phyloP scores from a whole-genome alignment of 2,329 filamentous ascomycete species.

The Lasiodiplodia hormozganensis region DNA sequence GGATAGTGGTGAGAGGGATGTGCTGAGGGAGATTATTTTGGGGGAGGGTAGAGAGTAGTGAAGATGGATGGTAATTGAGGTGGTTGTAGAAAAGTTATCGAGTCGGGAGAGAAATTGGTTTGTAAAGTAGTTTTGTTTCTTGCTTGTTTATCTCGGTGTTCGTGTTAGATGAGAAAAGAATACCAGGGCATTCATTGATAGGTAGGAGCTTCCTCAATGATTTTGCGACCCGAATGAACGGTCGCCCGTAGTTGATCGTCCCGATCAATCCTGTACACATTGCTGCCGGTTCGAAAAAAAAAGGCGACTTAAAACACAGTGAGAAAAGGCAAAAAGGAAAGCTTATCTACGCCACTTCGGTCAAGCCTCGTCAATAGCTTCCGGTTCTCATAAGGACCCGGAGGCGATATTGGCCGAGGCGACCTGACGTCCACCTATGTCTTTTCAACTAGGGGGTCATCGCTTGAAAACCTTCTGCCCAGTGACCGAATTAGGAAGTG shows the following conservation, averaged over 20 bases:
- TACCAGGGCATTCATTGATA: background rate
- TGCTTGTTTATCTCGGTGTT: background rate
- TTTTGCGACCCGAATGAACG: background rate
- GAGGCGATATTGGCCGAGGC: too few species aligned
- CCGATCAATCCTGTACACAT: too few species aligned
- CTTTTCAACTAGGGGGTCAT: too few species aligned
- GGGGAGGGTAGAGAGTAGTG: background rate
- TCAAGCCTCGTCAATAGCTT: too few species aligned
- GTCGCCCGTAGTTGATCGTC: background rate
- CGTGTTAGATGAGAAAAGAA: background rate
- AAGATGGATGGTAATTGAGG: background rate
- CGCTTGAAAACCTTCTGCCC: too few species aligned
- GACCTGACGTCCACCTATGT: too few species aligned
- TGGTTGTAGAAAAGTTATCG: background rate
- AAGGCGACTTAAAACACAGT: too few species aligned
- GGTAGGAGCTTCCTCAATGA: background rate
- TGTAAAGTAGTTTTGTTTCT: background rate
- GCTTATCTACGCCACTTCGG: too few species aligned
- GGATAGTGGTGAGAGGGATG: slow-evolving; percentile 24
- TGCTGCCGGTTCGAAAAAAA: too few species aligned
- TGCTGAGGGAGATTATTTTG: slow-evolving; percentile 19
- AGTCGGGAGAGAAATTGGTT: background rate
- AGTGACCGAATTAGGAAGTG: too few species aligned
- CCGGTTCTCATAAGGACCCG: too few species aligned
- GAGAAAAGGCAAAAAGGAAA: too few species aligned